Evolutionary conservation across 495 filamentous ascomycete genomes (phyloP).

Genomic region (Aspergillus bridgeri): DNA sequence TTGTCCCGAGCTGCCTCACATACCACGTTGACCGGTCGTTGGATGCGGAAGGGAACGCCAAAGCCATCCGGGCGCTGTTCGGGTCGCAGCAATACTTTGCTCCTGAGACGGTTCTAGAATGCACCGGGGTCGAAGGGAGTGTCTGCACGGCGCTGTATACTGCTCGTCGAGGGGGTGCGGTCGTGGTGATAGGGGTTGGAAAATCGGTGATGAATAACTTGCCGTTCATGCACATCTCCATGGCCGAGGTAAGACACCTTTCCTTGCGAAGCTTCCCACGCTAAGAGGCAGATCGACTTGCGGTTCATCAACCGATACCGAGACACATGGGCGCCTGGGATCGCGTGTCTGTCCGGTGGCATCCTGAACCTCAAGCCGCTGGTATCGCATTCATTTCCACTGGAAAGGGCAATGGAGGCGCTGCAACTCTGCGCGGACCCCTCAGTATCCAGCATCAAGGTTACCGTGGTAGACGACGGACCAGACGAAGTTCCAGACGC

Average conservation of each 20-base stretch:
- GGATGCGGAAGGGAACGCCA: slow-evolving; percentile 49
- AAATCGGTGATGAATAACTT: slow-evolving; percentile 59
- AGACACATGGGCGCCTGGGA: slow-evolving; percentile 60
- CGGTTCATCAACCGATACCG: slow-evolving; percentile 63
- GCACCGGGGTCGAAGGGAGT: slow-evolving; percentile 61
- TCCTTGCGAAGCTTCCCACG: neutral
- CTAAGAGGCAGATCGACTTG: slow-evolving; percentile 50
- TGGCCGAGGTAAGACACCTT: slow-evolving; percentile 48
- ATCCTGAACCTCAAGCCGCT: slow-evolving; percentile 58
- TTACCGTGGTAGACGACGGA: slow-evolving; percentile 56
- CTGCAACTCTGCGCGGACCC: slow-evolving; percentile 49
- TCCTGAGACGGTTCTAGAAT: slow-evolving; percentile 57
- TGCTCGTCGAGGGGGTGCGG: slow-evolving; percentile 53
- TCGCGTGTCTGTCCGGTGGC: slow-evolving; percentile 42
- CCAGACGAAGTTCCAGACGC: too few species aligned
- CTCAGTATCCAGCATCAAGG: slow-evolving; percentile 52
- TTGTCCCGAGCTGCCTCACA: slow-evolving; percentile 54
- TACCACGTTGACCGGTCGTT: slow-evolving; percentile 48
- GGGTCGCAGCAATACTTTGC: slow-evolving; percentile 46
- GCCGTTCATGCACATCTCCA: slow-evolving; percentile 64
- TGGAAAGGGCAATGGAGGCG: slow-evolving; percentile 55
- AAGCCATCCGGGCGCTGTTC: slow-evolving; percentile 51
- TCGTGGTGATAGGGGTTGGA: slow-evolving; percentile 64
- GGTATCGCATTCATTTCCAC: slow-evolving; percentile 65
- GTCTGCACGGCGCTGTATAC: slow-evolving; percentile 54